phyloP scores from a whole-genome alignment of 2,329 filamentous ascomycete genomes.

The Sporothrix globosa region DNA sequence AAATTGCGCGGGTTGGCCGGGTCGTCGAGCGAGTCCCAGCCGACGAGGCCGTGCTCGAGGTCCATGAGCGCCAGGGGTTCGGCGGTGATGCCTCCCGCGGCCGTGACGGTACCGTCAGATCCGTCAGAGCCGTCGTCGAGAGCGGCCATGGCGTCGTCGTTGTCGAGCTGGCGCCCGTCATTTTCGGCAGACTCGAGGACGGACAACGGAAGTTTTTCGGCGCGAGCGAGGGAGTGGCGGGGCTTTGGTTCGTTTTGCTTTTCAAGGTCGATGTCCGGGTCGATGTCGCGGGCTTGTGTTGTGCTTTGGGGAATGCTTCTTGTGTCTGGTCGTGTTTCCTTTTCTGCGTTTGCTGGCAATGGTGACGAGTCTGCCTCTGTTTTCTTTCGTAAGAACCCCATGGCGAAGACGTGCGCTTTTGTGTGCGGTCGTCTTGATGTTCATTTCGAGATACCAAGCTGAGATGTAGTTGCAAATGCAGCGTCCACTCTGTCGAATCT shows the following conservation, averaged over 20 bases:
- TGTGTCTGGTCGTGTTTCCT: not conserved
- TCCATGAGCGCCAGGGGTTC: conserved; percentile 50
- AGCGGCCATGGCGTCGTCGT: conserved; percentile 4
- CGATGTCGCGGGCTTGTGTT: not conserved
- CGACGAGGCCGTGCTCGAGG: conserved; percentile 56
- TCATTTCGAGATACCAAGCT: no score
- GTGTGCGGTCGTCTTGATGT: not conserved
- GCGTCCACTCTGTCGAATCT: no score
- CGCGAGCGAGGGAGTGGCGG: not conserved
- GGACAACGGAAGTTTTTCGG: conserved; percentile 6
- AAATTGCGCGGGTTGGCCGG: conserved; percentile 63
- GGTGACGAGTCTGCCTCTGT: not conserved
- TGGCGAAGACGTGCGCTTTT: not conserved
- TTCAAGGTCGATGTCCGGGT: not conserved
- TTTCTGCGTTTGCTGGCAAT: not conserved
- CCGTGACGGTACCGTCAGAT: not conserved
- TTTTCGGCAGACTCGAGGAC: conserved; percentile 20
- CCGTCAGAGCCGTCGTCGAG: conserved; percentile 4
- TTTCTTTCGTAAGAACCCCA: conserved; percentile 4
- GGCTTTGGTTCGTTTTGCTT: not conserved
- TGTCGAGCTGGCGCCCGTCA: conserved; percentile 28
- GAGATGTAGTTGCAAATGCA: no score
- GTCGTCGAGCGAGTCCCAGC: conserved; percentile 63
- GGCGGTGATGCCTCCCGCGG: not conserved
- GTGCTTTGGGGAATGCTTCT: not conserved